phyloP scores from a whole-genome alignment of 345 rosid genomes.

The Arabidopsis suecica region DNA sequence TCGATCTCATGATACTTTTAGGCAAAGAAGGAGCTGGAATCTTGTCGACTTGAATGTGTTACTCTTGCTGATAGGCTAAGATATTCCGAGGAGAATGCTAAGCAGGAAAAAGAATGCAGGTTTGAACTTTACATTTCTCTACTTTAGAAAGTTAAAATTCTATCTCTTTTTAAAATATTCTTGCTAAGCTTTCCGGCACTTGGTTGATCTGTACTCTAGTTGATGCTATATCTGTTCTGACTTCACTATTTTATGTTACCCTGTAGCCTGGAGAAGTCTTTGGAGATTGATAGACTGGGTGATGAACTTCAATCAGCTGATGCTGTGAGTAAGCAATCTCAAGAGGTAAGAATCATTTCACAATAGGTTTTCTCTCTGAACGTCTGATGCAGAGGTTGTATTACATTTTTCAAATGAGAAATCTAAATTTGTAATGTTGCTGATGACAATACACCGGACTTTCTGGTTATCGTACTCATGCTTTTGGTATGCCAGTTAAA shows the following conservation, averaged over 20 bases:
- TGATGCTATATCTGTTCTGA: conserved; percentile 5
- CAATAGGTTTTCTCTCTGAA: conserved; percentile 15
- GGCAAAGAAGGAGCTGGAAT: conserved; percentile 64
- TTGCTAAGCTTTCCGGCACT: conserved; percentile 5
- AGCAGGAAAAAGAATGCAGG: conserved; percentile 65
- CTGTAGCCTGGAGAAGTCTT: conserved; percentile 59
- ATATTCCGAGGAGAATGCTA: conserved; percentile 51
- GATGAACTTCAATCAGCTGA: conserved; percentile 49
- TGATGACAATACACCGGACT: conserved; percentile 13
- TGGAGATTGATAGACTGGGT: conserved; percentile 62
- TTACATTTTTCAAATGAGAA: conserved; percentile 3
- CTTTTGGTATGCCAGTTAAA: conserved; percentile 12
- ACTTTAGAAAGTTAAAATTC: conserved; percentile 1
- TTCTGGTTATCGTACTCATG: conserved; percentile 12
- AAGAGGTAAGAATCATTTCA: conserved; percentile 56
- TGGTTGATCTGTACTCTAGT: conserved; percentile 3
- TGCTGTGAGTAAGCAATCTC: conserved; percentile 48
- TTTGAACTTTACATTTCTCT: conserved; percentile 40
- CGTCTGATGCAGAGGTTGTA: conserved; percentile 21
- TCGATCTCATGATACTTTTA: conserved; percentile 34
- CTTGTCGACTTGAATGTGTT: conserved; percentile 60
- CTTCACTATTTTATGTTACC: conserved; percentile 21
- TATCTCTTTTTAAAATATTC: neutral
- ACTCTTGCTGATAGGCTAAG: conserved; percentile 54
- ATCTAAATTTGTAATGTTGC: conserved; percentile 12